These are phyloP conservation scores for Penicillium brevicompactum DNA, from an alignment of 2,329 filamentous ascomycete species.

Conservation along the genomic window DNA sequence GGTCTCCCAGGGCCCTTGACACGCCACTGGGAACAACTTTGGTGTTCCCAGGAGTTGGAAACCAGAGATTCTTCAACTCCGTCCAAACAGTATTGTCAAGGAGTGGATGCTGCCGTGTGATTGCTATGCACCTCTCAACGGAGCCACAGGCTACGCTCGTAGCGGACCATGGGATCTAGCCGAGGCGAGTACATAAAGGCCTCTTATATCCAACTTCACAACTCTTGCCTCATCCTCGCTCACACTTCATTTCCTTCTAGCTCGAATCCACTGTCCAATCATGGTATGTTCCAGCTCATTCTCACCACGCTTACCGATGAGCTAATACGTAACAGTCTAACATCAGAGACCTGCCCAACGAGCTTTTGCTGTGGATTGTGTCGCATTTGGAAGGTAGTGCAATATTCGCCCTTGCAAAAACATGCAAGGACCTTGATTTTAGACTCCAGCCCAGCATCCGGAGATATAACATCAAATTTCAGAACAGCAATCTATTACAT, in stretches of 20 bases:
- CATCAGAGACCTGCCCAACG: too few relatives aligned
- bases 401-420: background rate
- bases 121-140: too few relatives aligned
- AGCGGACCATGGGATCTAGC: too few relatives aligned
- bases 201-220: too few relatives aligned
- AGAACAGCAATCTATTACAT: constrained; percentile 8
- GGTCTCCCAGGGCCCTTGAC: too few relatives aligned
- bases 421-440: background rate
- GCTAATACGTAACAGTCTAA: too few relatives aligned
- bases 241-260: too few relatives aligned
- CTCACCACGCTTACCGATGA: too few relatives aligned
- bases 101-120: background rate
- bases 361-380: constrained; percentile 1
- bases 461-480: constrained; percentile 4
- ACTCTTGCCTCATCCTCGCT: too few relatives aligned
- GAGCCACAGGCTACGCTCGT: background rate
- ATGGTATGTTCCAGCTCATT: background rate
- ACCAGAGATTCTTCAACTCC: background rate
- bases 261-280: too few relatives aligned
- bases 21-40: too few relatives aligned
- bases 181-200: too few relatives aligned
- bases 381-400: constrained; percentile 2
- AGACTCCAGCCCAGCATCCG: background rate
- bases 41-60: background rate
- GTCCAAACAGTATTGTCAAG: background rate